phyloP scores from a whole-genome alignment of 2,329 filamentous ascomycete genomes.

The Blumeriella jaapii region DNA sequence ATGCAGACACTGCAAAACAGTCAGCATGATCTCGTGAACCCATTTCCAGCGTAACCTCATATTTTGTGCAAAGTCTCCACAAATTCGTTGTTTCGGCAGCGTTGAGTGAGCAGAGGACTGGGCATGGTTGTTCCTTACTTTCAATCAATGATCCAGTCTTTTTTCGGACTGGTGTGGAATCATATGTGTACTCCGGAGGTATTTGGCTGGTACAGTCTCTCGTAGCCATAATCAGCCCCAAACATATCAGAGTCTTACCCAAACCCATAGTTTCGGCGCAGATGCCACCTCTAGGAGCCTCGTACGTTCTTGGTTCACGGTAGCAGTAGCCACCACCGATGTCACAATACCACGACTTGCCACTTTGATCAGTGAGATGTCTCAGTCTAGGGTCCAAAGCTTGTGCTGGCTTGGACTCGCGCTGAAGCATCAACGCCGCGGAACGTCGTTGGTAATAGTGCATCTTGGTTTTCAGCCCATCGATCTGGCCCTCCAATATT shows the following conservation, averaged over 20 bases:
- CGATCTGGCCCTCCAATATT: conserved; percentile 40
- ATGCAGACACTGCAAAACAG: too few relatives aligned
- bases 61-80: too few relatives aligned
- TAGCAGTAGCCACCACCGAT: conserved; percentile 49
- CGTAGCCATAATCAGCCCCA: conserved; percentile 67
- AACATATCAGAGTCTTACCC: conserved; percentile 81
- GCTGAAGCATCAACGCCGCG: conserved; percentile 72
- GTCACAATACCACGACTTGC: conserved; percentile 58
- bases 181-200: conserved; percentile 46
- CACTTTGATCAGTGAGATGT: conserved; percentile 45
- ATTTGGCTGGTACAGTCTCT: conserved; percentile 54
- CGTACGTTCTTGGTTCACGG: conserved; percentile 59
- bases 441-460: conserved; percentile 74
- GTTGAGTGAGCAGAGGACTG: too few relatives aligned
- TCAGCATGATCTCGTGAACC: too few relatives aligned
- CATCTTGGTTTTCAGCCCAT: conserved; percentile 51
- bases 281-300: conserved; percentile 64
- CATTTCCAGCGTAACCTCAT: too few relatives aligned
- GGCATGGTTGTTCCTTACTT: too few relatives aligned
- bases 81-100: too few relatives aligned
- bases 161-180: conserved; percentile 29
- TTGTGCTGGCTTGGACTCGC: conserved; percentile 54
- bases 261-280: conserved; percentile 70
- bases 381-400: conserved; percentile 65
- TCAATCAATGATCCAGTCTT: conserved; percentile 54